Percentiles rank a stretch among this genome's conserved stretches.
Conservation (phyloP, 108 stramenopile genomes). For the Nitzschia sp. region DNA sequence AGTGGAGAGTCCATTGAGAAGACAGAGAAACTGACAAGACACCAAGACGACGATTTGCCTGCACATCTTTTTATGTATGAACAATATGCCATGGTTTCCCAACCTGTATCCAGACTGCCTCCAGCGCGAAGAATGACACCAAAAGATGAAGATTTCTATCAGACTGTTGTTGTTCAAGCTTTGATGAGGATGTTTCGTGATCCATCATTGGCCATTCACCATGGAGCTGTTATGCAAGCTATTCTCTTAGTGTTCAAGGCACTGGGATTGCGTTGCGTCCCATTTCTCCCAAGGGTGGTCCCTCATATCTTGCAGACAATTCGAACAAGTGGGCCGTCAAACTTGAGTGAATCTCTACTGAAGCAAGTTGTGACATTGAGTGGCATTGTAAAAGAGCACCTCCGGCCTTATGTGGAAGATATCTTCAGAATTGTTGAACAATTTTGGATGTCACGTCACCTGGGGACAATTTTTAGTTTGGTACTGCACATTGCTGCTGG, state of each 20-base stretch:
- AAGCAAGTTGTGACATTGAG: constrained; percentile 87
- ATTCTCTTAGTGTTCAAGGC: constrained; percentile 93
- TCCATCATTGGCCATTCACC: constrained; percentile 85
- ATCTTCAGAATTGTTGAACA: constrained; percentile 88
- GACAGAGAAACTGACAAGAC: constrained; percentile 14
- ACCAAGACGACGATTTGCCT: constrained; percentile 67
- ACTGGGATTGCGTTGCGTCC: constrained; percentile 84
- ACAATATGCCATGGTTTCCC: constrained; percentile 85
- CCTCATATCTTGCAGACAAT: constrained; percentile 87
- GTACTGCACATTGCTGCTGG: constrained; percentile 80
- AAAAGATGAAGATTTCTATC: constrained; percentile 86
- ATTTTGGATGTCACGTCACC: constrained; percentile 88
- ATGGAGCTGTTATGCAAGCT: constrained; percentile 90
- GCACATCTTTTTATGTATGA: constrained; percentile 90
- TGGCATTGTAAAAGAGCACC: constrained; percentile 80
- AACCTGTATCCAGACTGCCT: constrained; percentile 68
- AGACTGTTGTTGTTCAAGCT: constrained; percentile 89
- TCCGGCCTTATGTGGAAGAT: constrained; percentile 83
- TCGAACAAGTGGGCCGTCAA: constrained; percentile 71
- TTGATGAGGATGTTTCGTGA: constrained; percentile 88
- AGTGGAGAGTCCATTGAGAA: constrained; percentile 9
- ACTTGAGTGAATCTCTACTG: constrained; percentile 85
- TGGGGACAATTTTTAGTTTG: constrained; percentile 79
- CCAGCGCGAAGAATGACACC: constrained; percentile 69
- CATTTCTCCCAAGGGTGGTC: constrained; percentile 82